phyloP scores from a whole-genome alignment of 2,329 filamentous ascomycete species.

The Madurella fahalii region DNA sequence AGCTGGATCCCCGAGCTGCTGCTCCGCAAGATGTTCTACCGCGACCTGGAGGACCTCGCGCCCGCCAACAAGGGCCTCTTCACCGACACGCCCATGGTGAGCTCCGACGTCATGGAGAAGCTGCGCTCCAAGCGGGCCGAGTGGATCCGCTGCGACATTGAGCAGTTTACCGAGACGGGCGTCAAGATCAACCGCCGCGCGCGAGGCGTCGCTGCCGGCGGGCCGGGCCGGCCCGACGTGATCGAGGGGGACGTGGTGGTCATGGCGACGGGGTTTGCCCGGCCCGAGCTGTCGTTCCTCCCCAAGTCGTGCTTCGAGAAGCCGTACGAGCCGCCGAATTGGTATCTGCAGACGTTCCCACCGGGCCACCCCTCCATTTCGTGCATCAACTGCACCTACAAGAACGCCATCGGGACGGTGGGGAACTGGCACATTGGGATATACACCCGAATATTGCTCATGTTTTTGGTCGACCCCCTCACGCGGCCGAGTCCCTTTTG shows the following conservation, averaged over 20 bases:
- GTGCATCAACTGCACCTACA: conserved; percentile 76
- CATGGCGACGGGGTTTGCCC: conserved; percentile 77
- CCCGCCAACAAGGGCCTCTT: conserved; percentile 71
- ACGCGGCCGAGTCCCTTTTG: conserved; percentile 65
- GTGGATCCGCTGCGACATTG: conserved; percentile 79
- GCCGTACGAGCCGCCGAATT: conserved; percentile 74
- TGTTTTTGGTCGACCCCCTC: conserved; percentile 78
- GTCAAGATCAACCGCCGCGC: conserved; percentile 68
- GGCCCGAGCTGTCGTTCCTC: conserved; percentile 69
- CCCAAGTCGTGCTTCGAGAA: conserved; percentile 68
- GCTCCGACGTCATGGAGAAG: conserved; percentile 73
- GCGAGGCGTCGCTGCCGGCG: conserved; percentile 70
- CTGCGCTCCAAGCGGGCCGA: conserved; percentile 67
- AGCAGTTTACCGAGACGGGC: conserved; percentile 58
- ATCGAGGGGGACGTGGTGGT: conserved; percentile 73
- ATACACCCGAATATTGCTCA: conserved; percentile 78
- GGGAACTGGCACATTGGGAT: conserved; percentile 89
- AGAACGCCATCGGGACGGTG: conserved; percentile 75
- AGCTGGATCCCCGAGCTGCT: conserved; percentile 76
- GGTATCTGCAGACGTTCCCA: conserved; percentile 86
- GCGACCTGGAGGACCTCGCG: conserved; percentile 70
- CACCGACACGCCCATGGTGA: conserved; percentile 82
- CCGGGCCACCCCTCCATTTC: conserved; percentile 68
- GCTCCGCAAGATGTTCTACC: conserved; percentile 75
- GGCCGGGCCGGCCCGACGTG: conserved; percentile 62